Evolutionary conservation across 768 basidiomycete species (phyloP).

Genomic region (Kwoniella newhampshirensis): DNA sequence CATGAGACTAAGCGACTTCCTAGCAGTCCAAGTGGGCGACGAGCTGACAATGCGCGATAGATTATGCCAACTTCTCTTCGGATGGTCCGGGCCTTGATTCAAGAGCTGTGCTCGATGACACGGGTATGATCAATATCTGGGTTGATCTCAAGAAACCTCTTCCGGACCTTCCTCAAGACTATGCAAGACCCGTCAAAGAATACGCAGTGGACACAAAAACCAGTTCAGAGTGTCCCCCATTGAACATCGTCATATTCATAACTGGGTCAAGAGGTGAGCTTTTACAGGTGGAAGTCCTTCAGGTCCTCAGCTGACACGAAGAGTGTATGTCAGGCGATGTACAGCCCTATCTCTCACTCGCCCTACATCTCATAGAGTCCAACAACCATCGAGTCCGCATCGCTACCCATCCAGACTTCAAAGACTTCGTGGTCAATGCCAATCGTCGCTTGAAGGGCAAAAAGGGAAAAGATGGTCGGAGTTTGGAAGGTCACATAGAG

Average conservation of each 20-base stretch:
- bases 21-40: background rate
- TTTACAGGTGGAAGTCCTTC: background rate
- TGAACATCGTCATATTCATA: slow-evolving; percentile 68
- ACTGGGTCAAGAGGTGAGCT: slow-evolving; percentile 64
- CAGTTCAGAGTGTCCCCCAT: slow-evolving; percentile 39
- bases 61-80: slow-evolving; percentile 34
- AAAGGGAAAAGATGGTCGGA: slow-evolving; percentile 19
- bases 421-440: slow-evolving; percentile 59
- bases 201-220: slow-evolving; percentile 55
- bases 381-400: slow-evolving; percentile 65
- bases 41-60: slow-evolving; percentile 13
- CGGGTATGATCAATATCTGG: slow-evolving; percentile 51
- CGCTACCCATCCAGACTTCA: slow-evolving; percentile 65
- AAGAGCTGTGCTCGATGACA: slow-evolving; percentile 36
- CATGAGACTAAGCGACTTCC: too few species aligned
- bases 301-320: background rate
- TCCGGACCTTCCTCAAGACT: slow-evolving; percentile 60
- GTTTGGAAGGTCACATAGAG: slow-evolving; percentile 55
- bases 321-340: slow-evolving; percentile 65
- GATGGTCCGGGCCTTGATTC: slow-evolving; percentile 44
- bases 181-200: slow-evolving; percentile 59
- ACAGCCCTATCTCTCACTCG: slow-evolving; percentile 66
- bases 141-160: slow-evolving; percentile 58
- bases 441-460: slow-evolving; percentile 47
- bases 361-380: slow-evolving; percentile 56